phyloP scores from a whole-genome alignment of 177 flowering plant species.

The Tripterygium wilfordii region DNA sequence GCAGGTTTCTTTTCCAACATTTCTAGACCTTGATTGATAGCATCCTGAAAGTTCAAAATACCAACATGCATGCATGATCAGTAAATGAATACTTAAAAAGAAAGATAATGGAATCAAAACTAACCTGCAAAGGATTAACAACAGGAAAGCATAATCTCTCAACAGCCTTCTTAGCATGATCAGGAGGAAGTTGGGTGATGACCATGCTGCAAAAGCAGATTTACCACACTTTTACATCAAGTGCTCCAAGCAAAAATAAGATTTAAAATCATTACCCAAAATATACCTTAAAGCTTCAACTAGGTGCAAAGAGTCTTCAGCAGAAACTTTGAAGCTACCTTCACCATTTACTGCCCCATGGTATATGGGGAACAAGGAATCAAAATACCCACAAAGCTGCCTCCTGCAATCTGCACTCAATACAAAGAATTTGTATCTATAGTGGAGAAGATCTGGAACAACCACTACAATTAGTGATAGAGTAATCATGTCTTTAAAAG shows the following conservation, averaged over 20 bases:
- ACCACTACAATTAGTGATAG: too few relatives aligned
- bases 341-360: conserved; percentile 72
- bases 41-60: conserved; percentile 47
- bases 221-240: background rate
- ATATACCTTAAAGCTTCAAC: conserved; percentile 94
- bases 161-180: conserved; percentile 82
- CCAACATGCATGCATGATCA: background rate
- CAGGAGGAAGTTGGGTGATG: conserved; percentile 90
- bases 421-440: background rate
- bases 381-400: conserved; percentile 83
- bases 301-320: conserved; percentile 84
- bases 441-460: too few relatives aligned
- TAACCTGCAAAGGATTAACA: conserved; percentile 82
- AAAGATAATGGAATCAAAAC: conserved; percentile 7
- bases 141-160: conserved; percentile 85
- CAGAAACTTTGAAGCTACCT: conserved; percentile 73
- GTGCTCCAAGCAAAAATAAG: background rate
- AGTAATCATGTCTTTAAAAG: too few relatives aligned
- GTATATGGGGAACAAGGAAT: conserved; percentile 85
- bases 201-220: conserved; percentile 56
- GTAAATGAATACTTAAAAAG: background rate
- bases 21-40: conserved; percentile 70
- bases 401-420: conserved; percentile 65
- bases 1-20: conserved; percentile 61
- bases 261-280: too few relatives aligned